Evolutionary conservation across 768 basidiomycete genomes (phyloP).

Genomic region (Hydnomerulius pinastri): DNA sequence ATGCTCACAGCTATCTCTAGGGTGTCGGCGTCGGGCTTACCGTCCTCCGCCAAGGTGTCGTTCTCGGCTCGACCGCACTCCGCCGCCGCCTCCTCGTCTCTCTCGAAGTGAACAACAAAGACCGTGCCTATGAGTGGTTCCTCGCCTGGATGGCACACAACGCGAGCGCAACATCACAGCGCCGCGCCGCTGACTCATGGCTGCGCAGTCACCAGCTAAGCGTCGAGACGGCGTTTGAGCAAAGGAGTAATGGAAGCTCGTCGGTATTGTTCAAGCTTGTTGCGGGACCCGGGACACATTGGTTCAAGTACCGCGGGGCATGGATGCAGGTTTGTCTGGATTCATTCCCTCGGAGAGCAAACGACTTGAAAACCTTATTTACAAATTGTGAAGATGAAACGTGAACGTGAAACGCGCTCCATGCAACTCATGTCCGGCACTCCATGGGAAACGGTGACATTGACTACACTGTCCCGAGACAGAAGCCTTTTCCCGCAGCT

Average conservation of each 20-base stretch:
- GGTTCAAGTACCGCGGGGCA: constrained; percentile 83
- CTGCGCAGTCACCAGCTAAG: constrained; percentile 88
- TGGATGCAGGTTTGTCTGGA: constrained; percentile 85
- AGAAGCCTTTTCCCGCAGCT: constrained; percentile 77
- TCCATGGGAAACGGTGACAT: constrained; percentile 96
- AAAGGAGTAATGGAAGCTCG: constrained; percentile 87
- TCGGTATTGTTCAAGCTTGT: constrained; percentile 91
- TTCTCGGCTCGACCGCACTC: constrained; percentile 71
- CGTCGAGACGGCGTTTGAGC: constrained; percentile 89
- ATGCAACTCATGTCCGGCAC: constrained; percentile 89
- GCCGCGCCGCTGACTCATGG: constrained; percentile 39
- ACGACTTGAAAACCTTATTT: neutral
- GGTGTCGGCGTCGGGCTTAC: constrained; percentile 89
- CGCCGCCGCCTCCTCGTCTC: constrained; percentile 91
- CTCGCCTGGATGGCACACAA: constrained; percentile 92
- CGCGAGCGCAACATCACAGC: constrained; percentile 36
- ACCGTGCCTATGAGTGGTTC: constrained; percentile 95
- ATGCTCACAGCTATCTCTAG: constrained; percentile 42
- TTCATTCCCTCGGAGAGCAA: neutral
- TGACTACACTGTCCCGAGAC: constrained; percentile 91
- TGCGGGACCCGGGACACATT: constrained; percentile 93
- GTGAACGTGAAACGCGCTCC: constrained; percentile 91
- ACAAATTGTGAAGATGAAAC: constrained; percentile 66
- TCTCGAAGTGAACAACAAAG: constrained; percentile 95
- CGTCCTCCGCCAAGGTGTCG: constrained; percentile 66